These are phyloP conservation scores for Trichophyton benhamiae DNA, from an alignment of 2,329 filamentous ascomycete genomes.

Conservation along the genomic window DNA sequence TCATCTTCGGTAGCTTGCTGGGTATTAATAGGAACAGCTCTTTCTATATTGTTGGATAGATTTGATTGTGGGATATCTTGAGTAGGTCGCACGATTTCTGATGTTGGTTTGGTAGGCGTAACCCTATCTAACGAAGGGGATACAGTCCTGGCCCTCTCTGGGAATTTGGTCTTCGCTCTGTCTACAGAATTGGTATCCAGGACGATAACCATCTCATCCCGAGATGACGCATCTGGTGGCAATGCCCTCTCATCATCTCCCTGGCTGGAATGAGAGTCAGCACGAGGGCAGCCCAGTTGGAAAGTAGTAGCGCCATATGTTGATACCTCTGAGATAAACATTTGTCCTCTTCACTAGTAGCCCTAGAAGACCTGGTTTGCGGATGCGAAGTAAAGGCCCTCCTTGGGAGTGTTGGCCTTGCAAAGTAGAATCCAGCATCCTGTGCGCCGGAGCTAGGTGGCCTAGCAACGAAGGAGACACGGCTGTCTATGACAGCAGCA, in stretches of 20 bases:
- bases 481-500: slow-evolving; percentile 7
- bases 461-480: slow-evolving; percentile 22
- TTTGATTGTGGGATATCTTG: neutral
- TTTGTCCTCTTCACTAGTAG: neutral
- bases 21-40: neutral
- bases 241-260: neutral
- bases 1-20: slow-evolving; percentile 23
- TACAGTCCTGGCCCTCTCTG: neutral
- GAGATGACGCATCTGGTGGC: neutral
- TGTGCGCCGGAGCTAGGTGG: slow-evolving; percentile 23
- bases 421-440: slow-evolving; percentile 23
- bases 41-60: neutral
- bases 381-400: slow-evolving; percentile 10
- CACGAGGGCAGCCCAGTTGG: neutral
- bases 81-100: neutral
- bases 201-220: no score
- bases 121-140: neutral
- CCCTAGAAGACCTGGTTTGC: neutral
- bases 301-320: no score
- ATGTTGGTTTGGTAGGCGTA: no score
- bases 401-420: slow-evolving; percentile 19
- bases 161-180: neutral
- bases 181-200: neutral
- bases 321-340: neutral
- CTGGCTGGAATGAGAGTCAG: neutral